Conservation (phyloP, 2,329 filamentous ascomycete species). For the Geosmithia flava region DNA sequence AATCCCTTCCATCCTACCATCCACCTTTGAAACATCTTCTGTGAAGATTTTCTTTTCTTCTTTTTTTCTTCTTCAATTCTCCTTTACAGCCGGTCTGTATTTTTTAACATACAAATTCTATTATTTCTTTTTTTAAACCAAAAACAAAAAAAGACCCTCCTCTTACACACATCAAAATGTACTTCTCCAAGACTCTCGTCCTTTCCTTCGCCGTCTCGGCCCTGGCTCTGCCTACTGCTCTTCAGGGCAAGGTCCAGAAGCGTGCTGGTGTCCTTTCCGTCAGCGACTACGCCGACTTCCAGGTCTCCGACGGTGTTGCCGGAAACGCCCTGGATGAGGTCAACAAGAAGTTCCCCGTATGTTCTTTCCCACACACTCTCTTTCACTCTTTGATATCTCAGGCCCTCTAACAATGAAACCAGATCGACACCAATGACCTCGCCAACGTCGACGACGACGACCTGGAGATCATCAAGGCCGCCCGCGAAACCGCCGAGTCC, state of each 20-base stretch:
- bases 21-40: no score
- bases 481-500: constrained; percentile 7
- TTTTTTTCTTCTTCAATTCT: no score
- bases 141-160: no score
- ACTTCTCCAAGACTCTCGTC: constrained; percentile 17
- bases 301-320: constrained; percentile 31
- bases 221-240: constrained; percentile 15
- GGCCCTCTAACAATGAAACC: constrained; percentile 17
- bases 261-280: constrained; percentile 14
- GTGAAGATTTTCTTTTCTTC: no score
- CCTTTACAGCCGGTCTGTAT: no score
- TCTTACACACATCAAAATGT: constrained; percentile 17
- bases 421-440: constrained; percentile 34
- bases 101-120: no score
- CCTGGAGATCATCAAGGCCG: no score
- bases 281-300: constrained; percentile 28
- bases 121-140: no score
- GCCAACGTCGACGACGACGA: constrained; percentile 35
- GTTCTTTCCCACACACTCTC: constrained; percentile 7
- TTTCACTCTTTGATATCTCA: no score
- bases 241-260: constrained; percentile 6
- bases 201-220: constrained; percentile 13
- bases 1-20: no score
- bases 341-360: constrained; percentile 18
- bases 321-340: constrained; percentile 31